Base-by-base conservation (phyloP, 208 protist species). In the Strigomonas galati region DNA sequence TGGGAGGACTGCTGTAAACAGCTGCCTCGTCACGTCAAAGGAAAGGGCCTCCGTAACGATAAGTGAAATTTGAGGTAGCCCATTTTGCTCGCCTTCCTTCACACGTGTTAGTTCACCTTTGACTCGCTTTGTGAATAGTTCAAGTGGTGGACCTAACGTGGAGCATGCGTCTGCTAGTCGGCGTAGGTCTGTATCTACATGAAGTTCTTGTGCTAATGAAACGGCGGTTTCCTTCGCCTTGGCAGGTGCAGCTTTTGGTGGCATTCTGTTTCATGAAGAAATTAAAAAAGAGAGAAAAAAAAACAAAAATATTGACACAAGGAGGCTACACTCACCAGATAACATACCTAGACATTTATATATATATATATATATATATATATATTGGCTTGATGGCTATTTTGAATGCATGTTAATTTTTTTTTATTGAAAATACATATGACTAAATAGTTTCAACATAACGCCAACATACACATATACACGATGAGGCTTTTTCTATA, bases 11-110 rank as follows among this genome's bases (percentile, higher is more conserved):
- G 76, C 71, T 4, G 51, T 77, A 70, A 89, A 89, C 0, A 95
- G 64, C 0, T 74, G 12, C 66, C 73, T 88, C 2, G 79, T 46
- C 6, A 85, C 81, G 0, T n/a, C 60, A 51, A 81, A 82, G 19
- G 72, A 32, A 7, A 97, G 76, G 26, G 65, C 55, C 43, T 74
- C 79, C 24, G 72, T 66, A 0, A 94, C 65, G 74, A 97, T 87
- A 2, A 97, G 71, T 9, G 89, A 81, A 32, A 97, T 67, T 26
- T 78, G 75, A 3, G 91, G 91, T 15, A 93, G 62, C 26, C 84
- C 84, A 6, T 72, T 62, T 49, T 89, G 87, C 7, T 93, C 85
- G 3, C 83, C 91, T 19, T 96, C 87, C 67, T 89, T 92, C n/a
- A 92, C 81, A 10, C 85, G 79, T 15, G 66, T 63, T 6, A 89